Evolutionary conservation across 208 protist species (phyloP).

Genomic region (Trypanosoma avium): DNA sequence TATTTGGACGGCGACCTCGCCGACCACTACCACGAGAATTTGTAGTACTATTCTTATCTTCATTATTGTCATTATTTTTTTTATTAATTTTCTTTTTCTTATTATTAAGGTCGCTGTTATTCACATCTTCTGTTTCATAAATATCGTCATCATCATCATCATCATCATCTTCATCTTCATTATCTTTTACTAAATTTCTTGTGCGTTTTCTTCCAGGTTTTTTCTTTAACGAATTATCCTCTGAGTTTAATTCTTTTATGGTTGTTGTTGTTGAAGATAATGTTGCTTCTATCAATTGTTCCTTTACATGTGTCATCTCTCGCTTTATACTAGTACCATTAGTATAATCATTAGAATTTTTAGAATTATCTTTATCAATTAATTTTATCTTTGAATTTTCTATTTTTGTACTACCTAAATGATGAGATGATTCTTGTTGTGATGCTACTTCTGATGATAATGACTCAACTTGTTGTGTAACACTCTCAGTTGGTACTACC

Average conservation of each 20-base stretch:
- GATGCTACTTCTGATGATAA: too few relatives aligned
- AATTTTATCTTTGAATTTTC: too few relatives aligned
- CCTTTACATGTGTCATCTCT: not conserved
- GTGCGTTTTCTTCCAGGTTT: not conserved
- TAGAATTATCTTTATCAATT: too few relatives aligned
- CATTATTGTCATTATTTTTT: not conserved
- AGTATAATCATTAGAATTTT: too few relatives aligned
- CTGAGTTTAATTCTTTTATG: not conserved
- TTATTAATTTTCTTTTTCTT: not conserved
- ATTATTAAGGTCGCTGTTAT: not conserved
- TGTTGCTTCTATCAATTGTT: too few relatives aligned
- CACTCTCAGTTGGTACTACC: not conserved
- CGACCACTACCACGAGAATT: not conserved
- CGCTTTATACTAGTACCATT: too few relatives aligned
- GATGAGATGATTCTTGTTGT: too few relatives aligned
- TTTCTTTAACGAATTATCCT: not conserved
- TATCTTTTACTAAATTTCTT: not conserved
- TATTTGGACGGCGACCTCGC: not conserved
- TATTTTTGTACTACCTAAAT: too few relatives aligned
- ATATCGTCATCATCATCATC: not conserved
- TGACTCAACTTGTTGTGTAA: too few relatives aligned
- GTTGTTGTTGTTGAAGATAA: too few relatives aligned
- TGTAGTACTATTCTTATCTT: constrained; percentile 13
- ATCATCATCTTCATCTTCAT: not conserved
- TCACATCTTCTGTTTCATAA: not conserved